Evolutionary conservation across 83 land plant species (phyloP), one percentile per base, ranked within the genome.

Genomic region (Thuja plicata): DNA sequence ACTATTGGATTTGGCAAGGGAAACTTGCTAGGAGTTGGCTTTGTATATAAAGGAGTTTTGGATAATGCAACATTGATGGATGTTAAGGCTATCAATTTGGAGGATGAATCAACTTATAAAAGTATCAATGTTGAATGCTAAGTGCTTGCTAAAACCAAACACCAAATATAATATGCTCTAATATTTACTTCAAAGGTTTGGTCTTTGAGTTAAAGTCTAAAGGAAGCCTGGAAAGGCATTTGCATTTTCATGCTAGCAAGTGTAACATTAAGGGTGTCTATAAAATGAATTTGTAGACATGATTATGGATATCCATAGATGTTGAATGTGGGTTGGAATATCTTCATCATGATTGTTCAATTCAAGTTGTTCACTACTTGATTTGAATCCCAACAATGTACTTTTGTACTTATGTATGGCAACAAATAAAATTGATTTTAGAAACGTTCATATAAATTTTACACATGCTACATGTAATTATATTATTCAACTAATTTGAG

Each of bases 161-260:
- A 94, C 66, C 35, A 38, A 94, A 94, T 76, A 71, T 94, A 5
- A 91, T 94, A 45, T 94, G 95, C 35, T 54, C 89, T 71, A 81
- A 81, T 48, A 52, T 41, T 41, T 32, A 81, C 48, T 81, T 81
- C 52, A 45, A 81, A 81, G 52, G 32, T 8, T 81, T 81, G n/a
- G 52, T 81, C 2, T 81, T 45, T 45, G 52, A 81, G 30, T 81
- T 81, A 21, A 81, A 45, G 84, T 43, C 84, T 81, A 81, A 81
- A 27, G 84, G 84, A 81, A 81, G 21, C 84, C 30, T 81, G 84
- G 52, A 81, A 45, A 17, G 45, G 52, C 34, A 81, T 81, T 43
- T 94, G 46, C 94, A 92, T 78, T 94, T 93, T 89, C 94, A 94
- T 79, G 62, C 91, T 40, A 32, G 84, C 11, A 81, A 76, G 40